These are phyloP conservation scores for Diaporthe sp. DNA, from an alignment of 2,329 filamentous ascomycete species.

Conservation along the genomic window DNA sequence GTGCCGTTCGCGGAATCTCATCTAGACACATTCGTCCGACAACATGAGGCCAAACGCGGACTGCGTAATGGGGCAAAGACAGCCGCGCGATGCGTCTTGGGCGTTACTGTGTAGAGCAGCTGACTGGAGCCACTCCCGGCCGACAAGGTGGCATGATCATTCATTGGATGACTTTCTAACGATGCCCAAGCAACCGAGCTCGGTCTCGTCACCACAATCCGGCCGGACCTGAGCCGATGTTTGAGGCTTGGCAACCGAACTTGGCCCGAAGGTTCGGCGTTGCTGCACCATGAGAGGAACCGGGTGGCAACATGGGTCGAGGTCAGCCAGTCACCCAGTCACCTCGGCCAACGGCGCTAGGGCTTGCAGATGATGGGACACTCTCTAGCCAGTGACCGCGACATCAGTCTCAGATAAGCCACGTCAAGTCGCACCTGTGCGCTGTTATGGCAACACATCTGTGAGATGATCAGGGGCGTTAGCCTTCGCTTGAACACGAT, in stretches of 20 bases:
- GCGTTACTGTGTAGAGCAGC: background rate
- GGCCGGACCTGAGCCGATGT: constrained; percentile 27
- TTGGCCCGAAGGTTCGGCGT: constrained; percentile 27
- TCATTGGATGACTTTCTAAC: constrained; percentile 18
- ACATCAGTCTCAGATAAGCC: constrained; percentile 18
- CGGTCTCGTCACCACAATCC: constrained; percentile 16
- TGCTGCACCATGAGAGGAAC: constrained; percentile 15
- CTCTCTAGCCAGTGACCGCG: background rate
- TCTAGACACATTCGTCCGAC: constrained; percentile 9
- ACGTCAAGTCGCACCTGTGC: constrained; percentile 10
- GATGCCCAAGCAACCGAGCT: constrained; percentile 1
- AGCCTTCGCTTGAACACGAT: background rate
- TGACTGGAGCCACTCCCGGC: background rate
- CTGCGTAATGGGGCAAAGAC: constrained; percentile 3
- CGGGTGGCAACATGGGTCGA: constrained; percentile 1
- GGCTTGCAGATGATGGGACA: background rate
- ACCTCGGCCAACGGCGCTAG: background rate
- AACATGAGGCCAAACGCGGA: constrained; percentile 24
- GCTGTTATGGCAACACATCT: background rate
- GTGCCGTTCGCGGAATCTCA: background rate
- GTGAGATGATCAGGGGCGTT: background rate
- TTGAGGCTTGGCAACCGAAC: constrained; percentile 31
- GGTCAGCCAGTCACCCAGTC: constrained; percentile 7
- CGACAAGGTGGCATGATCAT: background rate
- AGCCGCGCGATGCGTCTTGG: constrained; percentile 15